Evolutionary conservation across 306 rosid genomes (phyloP), one percentile per base, ranked within the genome.

Genomic region (Cucumis melo): DNA sequence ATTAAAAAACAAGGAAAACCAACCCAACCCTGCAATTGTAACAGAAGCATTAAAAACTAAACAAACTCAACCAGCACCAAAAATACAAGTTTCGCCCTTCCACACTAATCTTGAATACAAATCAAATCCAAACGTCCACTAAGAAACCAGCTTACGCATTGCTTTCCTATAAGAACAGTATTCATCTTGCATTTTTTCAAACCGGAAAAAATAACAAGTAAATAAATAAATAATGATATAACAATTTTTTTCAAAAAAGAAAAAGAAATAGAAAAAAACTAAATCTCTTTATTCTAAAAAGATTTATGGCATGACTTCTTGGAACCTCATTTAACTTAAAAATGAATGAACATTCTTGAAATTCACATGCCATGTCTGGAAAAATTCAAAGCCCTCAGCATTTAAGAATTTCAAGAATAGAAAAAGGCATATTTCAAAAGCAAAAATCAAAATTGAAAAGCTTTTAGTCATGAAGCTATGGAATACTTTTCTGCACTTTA

Each of bases 401-500:
- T 72, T 50, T 15, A 72, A 29, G 16, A 27, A 72, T 29, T 24
- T 29, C 15, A 72, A 72, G 23, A 50, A 16, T 15, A 15, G 60
- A 16, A 10, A 70, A 67, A 20, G 19, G 55, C 60, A 50, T 50
- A 72, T 16, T 72, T 46, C 29, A 73, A 51, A 51, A 32, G 29
- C 27, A 16, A 53, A 53, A 73, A 53, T 46, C 8, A 66, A 66
- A 66, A 38, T 15, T 14, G 6, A 71, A 32, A 73, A 32, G 48
- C 77, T 73, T 62, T 21, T 50, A 19, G 15, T 46, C 21, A 51
- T 51, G 77, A 73, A 73, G 62, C 77, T 53, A 32, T 73, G 61
- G 76, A n/a, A 53, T 73, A 73, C 55, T 15, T 14, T 75, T 71
- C 75, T 87, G 77, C 81, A 55, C 85, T 78, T 74, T 2, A 42